Evolutionary conservation across 2,329 filamentous ascomycete species (phyloP).

Genomic region (Monilinia polystroma): DNA sequence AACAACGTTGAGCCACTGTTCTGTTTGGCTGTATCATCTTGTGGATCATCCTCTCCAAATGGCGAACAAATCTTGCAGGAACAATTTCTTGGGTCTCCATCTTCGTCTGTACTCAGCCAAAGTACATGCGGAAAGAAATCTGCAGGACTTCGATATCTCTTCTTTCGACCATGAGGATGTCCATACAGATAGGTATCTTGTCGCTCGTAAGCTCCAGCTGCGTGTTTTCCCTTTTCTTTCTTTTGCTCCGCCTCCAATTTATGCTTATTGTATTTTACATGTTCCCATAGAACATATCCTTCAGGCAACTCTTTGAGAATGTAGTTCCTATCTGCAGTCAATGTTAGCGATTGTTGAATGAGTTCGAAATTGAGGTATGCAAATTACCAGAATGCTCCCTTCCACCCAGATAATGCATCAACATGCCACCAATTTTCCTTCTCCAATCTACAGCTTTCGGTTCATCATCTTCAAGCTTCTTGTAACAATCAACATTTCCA

Average conservation of each 20-base stretch:
- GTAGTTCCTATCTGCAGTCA: slow-evolving; percentile 42
- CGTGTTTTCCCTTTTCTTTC: slow-evolving; percentile 44
- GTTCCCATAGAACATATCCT: slow-evolving; percentile 57
- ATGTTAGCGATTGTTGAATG: slow-evolving; percentile 24
- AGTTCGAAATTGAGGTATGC: background rate
- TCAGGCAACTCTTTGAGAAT: slow-evolving; percentile 55
- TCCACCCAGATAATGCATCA: slow-evolving; percentile 49
- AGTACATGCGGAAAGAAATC: slow-evolving; percentile 61
- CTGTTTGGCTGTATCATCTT: slow-evolving; percentile 41
- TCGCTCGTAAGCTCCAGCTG: slow-evolving; percentile 51
- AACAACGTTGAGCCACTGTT: slow-evolving; percentile 21
- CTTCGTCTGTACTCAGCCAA: slow-evolving; percentile 55
- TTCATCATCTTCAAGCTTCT: slow-evolving; percentile 50
- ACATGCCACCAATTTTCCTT: slow-evolving; percentile 58
- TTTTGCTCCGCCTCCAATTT: slow-evolving; percentile 44
- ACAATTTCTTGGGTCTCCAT: slow-evolving; percentile 53
- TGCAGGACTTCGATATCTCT: slow-evolving; percentile 56
- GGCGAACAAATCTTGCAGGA: slow-evolving; percentile 57
- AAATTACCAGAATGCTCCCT: slow-evolving; percentile 32
- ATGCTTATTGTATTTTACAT: slow-evolving; percentile 51
- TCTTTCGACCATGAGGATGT: slow-evolving; percentile 55
- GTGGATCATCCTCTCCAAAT: slow-evolving; percentile 43
- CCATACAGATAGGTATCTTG: slow-evolving; percentile 62
- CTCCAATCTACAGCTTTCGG: slow-evolving; percentile 57
- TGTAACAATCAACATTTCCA: slow-evolving; percentile 55